Base-by-base conservation (phyloP, 2,329 filamentous ascomycete species). In the Coniella lustricola region DNA sequence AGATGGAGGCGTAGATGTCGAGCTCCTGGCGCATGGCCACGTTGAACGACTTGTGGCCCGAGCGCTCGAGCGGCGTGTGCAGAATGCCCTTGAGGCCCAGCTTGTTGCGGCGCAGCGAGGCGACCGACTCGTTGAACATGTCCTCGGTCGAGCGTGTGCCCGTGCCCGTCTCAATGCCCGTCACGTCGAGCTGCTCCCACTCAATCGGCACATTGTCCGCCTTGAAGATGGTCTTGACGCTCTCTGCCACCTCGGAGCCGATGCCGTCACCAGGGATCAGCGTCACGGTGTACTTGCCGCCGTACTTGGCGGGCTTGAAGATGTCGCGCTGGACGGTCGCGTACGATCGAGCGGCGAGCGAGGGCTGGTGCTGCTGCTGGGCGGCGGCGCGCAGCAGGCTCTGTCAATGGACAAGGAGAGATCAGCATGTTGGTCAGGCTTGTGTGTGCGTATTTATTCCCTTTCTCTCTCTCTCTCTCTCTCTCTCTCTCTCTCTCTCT, bases 21-120 rank as follows among this genome's bases (percentile, higher is more conserved):
- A 98, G 88, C 74, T 97, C 93, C 77, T 98, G 93, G 64, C 93
- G 90, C 69, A 98, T 84, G 62, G 93, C 93, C 60, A 98, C 93
- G 77, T 98, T 98, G 90, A 98, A 98, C 60, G 88, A 95, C 74
- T 95, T 89, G 80, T 98, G 93, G 62, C 93, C 93, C 57, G 90
- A 95, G 62, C 93, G 85, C 75, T 90, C 88, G 67, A 98, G 87
- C 59, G 93, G 93, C 21, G 93, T 98, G 79, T 96, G 91, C 40
- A 98, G 81, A 70, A 98, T 98, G 70, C 93, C 93, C 82, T 98
- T 98, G 64, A 98, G 81, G 62, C 90, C 93, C 61, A 98, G 83
- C 83, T 97, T 97, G 82, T 98, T 98, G 72, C 93, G 86, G 77
- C 89, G 89, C 64, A 98, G 82, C 49, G 93, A 97, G 54, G 90